Evolutionary conservation across 2,329 filamentous ascomycete genomes (phyloP), one percentile per base, ranked within the genome.

Genomic region (Elsinoe australis): DNA sequence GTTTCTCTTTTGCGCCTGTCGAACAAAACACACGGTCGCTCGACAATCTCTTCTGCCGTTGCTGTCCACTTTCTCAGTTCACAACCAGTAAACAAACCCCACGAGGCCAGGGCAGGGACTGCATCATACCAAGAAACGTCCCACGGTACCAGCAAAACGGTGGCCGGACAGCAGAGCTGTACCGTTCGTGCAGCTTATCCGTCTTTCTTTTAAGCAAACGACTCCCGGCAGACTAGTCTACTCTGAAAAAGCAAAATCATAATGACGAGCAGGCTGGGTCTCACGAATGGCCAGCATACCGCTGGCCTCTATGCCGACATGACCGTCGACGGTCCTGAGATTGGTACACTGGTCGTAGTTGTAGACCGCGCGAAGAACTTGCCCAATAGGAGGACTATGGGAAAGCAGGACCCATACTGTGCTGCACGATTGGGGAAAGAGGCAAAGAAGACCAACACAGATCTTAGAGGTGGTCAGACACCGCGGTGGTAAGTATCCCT

Each of bases 401-500:
- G 92, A 49, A 98, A 98, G 70, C 92, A 98, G 70, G 89, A 96
- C 64, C 90, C 92, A 0, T 98, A 96, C 67, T 95, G 89, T 67
- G 92, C 92, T 29, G 89, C 88, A 24, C 77, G 92, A 47, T 71
- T 98, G 36, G 92, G 90, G 26, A 98, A 98, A 67, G 89, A 96
- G 68, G 92, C 92, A 39, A 94, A 94, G 72, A 95, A 95, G 75
- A 98, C 92, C 2, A 83, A 84, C 32, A 95, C 90, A 3, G 92
- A 98, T 67, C 82, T 90, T 58, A 78, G 92, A 61, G 92, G 92
- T 54, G 92, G 92, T 33, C 92, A 98, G 68, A 96, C 92, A 31
- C 92, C 92, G 5, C 83, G 79, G 76, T 98, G 92, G 92, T 95
- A 78, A 64, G 80, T 66, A 48, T 42, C 18, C 7, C 15, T 14